Evolutionary conservation across 73 alveolate species (phyloP).

Genomic region (Breviolum minutum): DNA sequence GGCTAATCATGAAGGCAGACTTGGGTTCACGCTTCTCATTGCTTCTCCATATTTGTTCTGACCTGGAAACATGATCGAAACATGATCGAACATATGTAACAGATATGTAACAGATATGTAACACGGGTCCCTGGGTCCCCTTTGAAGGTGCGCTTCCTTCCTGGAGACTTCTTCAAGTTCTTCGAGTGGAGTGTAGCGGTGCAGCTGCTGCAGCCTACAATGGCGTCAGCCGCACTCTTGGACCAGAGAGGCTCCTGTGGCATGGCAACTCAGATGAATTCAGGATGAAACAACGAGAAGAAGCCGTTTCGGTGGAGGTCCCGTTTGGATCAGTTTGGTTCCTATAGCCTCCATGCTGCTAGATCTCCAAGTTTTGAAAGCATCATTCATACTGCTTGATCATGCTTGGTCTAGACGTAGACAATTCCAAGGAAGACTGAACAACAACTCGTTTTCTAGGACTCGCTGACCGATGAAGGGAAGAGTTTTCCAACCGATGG

Average conservation of each 20-base stretch:
- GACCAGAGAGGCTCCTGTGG: conserved; percentile 90
- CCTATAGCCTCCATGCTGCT: too few species aligned
- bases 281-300: background rate
- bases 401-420: too few species aligned
- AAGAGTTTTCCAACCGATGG: background rate
- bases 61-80: background rate
- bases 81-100: background rate
- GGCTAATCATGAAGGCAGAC: too few species aligned
- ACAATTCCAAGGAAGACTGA: too few species aligned
- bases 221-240: conserved; percentile 59
- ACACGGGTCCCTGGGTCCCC: background rate
- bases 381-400: too few species aligned
- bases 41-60: too few species aligned
- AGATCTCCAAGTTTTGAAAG: too few species aligned
- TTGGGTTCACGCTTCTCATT: too few species aligned
- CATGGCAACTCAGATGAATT: conserved; percentile 37
- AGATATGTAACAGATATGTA: too few species aligned
- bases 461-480: too few species aligned
- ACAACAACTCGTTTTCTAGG: too few species aligned
- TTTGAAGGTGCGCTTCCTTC: conserved; percentile 43
- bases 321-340: background rate
- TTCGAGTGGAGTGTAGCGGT: conserved; percentile 83
- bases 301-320: background rate
- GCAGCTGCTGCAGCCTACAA: conserved; percentile 92
- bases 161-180: conserved; percentile 21